phyloP scores from a whole-genome alignment of 2,329 filamentous ascomycete genomes.

The Graphilbum ipis-grandicollis region DNA sequence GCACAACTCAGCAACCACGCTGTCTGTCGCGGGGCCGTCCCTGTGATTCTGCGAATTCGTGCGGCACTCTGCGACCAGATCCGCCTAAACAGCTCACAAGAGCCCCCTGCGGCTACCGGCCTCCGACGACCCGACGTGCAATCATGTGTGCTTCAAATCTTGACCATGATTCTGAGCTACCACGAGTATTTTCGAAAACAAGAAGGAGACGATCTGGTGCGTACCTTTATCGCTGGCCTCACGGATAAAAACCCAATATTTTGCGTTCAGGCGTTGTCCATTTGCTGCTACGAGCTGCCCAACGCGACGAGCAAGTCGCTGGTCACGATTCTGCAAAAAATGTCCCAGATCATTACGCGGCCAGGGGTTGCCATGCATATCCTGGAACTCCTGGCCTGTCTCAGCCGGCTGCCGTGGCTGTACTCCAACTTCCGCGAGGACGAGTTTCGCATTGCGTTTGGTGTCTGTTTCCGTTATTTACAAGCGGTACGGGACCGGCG shows the following conservation, averaged over 20 bases:
- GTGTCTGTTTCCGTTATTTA: constrained; percentile 84
- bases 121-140: constrained; percentile 78
- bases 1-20: constrained; percentile 82
- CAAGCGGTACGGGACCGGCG: constrained; percentile 66
- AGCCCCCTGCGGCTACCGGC: constrained; percentile 63
- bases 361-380: constrained; percentile 86
- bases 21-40: constrained; percentile 57
- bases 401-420: constrained; percentile 69
- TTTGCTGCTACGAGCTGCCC: constrained; percentile 90
- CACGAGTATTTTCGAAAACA: constrained; percentile 68
- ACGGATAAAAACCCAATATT: constrained; percentile 76
- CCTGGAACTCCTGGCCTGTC: constrained; percentile 79
- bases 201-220: constrained; percentile 80
- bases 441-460: constrained; percentile 87
- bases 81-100: constrained; percentile 57
- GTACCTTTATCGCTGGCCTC: constrained; percentile 72
- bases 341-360: constrained; percentile 93
- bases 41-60: constrained; percentile 60
- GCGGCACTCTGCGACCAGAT: constrained; percentile 70
- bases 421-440: constrained; percentile 83
- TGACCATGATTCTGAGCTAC: constrained; percentile 83
- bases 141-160: constrained; percentile 69
- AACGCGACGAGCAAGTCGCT: constrained; percentile 72
- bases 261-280: constrained; percentile 85
- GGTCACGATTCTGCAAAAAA: constrained; percentile 74